Evolutionary conservation across 495 filamentous ascomycete species (phyloP).

Genomic region (Hypoxylon intermedium): DNA sequence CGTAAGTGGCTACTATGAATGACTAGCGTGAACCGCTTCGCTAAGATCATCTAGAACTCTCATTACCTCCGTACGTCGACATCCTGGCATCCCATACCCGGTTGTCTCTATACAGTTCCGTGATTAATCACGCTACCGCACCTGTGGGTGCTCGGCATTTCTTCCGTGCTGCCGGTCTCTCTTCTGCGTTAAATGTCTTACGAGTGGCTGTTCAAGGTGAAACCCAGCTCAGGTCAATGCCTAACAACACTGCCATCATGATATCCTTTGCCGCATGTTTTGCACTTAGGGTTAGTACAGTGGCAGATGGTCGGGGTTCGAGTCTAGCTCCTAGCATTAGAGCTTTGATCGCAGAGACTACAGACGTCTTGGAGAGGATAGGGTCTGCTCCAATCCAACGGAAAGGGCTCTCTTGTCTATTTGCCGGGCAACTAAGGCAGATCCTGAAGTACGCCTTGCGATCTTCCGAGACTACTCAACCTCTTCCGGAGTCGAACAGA

Average conservation of each 20-base stretch:
- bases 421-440: conserved; percentile 41
- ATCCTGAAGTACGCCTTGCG: conserved; percentile 40
- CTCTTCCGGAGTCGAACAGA: conserved; percentile 27
- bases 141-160: conserved; percentile 72
- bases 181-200: conserved; percentile 75
- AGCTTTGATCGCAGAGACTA: conserved; percentile 72
- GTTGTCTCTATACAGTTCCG: conserved; percentile 73
- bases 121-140: conserved; percentile 77
- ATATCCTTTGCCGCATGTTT: conserved; percentile 78
- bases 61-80: conserved; percentile 74
- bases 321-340: conserved; percentile 71
- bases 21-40: background rate
- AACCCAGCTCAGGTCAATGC: conserved; percentile 72
- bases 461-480: conserved; percentile 31
- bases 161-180: conserved; percentile 72
- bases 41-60: conserved; percentile 52
- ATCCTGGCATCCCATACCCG: conserved; percentile 76
- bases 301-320: conserved; percentile 60
- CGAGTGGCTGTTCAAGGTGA: conserved; percentile 76
- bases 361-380: conserved; percentile 71
- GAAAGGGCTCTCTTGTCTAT: conserved; percentile 56
- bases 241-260: conserved; percentile 80
- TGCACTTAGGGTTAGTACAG: conserved; percentile 67
- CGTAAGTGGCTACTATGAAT: conserved; percentile 26
- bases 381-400: conserved; percentile 68